Evolutionary conservation across 169 alveolate species (phyloP).

Genomic region (Neospora caninum): DNA sequence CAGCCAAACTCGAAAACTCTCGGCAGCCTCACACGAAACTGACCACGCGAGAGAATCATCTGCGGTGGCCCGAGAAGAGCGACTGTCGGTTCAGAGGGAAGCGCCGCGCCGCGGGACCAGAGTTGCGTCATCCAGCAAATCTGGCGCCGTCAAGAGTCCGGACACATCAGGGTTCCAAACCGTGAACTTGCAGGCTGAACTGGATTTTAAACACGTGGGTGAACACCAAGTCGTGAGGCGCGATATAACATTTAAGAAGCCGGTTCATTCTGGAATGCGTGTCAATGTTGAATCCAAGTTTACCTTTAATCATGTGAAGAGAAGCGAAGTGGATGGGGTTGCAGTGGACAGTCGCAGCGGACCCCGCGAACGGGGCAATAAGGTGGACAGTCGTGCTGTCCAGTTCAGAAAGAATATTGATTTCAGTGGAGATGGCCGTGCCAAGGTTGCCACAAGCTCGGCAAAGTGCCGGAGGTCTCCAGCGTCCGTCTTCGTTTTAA

Average conservation of each 20-base stretch:
- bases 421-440: not conserved
- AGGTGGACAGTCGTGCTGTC: not conserved
- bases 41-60: not conserved
- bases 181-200: not conserved
- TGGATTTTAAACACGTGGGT: not conserved
- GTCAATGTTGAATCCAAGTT: not conserved
- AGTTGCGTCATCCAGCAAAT: not conserved
- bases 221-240: not conserved
- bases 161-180: not conserved
- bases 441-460: not conserved
- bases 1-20: not conserved
- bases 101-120: not conserved
- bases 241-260: conserved; percentile 1
- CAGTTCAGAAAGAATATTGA: not conserved
- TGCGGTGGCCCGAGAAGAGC: not conserved
- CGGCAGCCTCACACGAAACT: not conserved
- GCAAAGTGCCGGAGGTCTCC: not conserved
- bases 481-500: not conserved
- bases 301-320: not conserved
- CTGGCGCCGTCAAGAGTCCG: not conserved
- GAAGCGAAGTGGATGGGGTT: not conserved
- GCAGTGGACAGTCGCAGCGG: not conserved
- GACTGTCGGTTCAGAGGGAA: not conserved
- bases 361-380: not conserved
- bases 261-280: conserved; percentile 11